Evolutionary conservation across 495 filamentous ascomycete genomes (phyloP), one percentile per base, ranked within the genome.

Genomic region (Aspergillus carlsbadensis): DNA sequence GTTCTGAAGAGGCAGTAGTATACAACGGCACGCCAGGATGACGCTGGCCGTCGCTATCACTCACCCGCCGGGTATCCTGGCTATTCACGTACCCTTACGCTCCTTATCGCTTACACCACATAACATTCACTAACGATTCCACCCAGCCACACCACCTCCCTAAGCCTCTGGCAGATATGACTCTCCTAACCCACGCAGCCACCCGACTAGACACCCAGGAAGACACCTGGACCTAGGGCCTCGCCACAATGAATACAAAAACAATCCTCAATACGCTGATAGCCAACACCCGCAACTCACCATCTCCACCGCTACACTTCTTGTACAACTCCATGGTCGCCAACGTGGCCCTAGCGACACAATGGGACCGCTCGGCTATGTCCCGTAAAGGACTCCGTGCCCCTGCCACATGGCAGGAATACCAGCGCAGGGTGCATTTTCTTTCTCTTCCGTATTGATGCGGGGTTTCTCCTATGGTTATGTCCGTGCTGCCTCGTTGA

Each of bases 401-500:
- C 5, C 78, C 80, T 0, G n/a, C 44, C 0, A 55, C 63, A 10
- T 76, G 77, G 1, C 33, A 45, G 0, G 56, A 57, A 1, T 75
- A 81, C 52, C 78, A 81, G 56, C 66, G 66, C 0, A 68, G 70
- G 5, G 74, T 70, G 10, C 74, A 74, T 44, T 78, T 62, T 37
- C 71, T 80, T 10, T 63, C 65, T 10, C 31, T 81, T 0, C 77
- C 77, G 1, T 70, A 73, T 13, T 58, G 58, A 11, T 79, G 75
- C 37, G 62, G 54, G 1, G 18, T 78, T 6, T 74, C 76, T 0
- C 53, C 77, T 0, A 24, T 71, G n/a, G 15, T 58, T 1, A 20
- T 59, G 0, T 68, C 64, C 2, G 65, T 57, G 11, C 2, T 70
- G 1, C 56, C 74, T 0, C 78, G 79, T 44, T 78, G 73, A 70